Conservation (phyloP, 768 basidiomycete species). For the Agrocybe chaxingu region DNA sequence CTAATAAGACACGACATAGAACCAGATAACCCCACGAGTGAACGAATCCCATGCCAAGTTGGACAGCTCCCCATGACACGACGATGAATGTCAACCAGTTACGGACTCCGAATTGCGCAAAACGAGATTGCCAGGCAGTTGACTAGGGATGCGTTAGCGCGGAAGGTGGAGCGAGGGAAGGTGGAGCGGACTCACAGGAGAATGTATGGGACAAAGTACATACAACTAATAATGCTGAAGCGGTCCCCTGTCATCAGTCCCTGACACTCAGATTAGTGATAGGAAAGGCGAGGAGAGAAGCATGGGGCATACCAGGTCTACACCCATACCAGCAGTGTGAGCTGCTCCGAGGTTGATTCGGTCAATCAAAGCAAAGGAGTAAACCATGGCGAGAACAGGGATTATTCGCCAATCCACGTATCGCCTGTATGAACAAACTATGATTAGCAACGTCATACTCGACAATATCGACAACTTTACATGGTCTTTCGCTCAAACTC, state of each 20-base stretch:
- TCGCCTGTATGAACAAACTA: slow-evolving; percentile 22
- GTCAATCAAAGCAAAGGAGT: slow-evolving; percentile 42
- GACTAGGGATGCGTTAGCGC: slow-evolving; percentile 23
- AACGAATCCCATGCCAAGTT: slow-evolving; percentile 44
- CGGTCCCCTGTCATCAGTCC: slow-evolving; percentile 29
- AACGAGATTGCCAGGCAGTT: slow-evolving; percentile 43
- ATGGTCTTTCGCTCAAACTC: background rate
- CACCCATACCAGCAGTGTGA: slow-evolving; percentile 41
- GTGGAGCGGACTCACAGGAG: slow-evolving; percentile 28
- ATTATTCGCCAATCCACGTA: slow-evolving; percentile 40
- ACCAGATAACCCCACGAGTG: slow-evolving; percentile 36
- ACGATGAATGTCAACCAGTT: slow-evolving; percentile 42
- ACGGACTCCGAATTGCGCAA: slow-evolving; percentile 40
- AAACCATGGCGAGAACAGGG: slow-evolving; percentile 37
- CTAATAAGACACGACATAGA: slow-evolving; percentile 41
- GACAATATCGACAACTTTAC: too few species aligned
- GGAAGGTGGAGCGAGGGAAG: background rate
- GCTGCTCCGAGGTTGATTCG: slow-evolving; percentile 41
- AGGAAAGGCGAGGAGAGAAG: background rate
- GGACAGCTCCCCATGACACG: slow-evolving; percentile 40
- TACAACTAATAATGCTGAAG: slow-evolving; percentile 38
- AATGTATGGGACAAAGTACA: slow-evolving; percentile 45
- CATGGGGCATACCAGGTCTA: slow-evolving; percentile 25
- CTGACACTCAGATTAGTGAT: slow-evolving; percentile 13
- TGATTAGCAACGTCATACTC: too few species aligned